Percentiles rank a stretch among this genome's conserved stretches.
phyloP scores from a whole-genome alignment of 805 yeast species.

The Wickerhamomyces xylosicus region DNA sequence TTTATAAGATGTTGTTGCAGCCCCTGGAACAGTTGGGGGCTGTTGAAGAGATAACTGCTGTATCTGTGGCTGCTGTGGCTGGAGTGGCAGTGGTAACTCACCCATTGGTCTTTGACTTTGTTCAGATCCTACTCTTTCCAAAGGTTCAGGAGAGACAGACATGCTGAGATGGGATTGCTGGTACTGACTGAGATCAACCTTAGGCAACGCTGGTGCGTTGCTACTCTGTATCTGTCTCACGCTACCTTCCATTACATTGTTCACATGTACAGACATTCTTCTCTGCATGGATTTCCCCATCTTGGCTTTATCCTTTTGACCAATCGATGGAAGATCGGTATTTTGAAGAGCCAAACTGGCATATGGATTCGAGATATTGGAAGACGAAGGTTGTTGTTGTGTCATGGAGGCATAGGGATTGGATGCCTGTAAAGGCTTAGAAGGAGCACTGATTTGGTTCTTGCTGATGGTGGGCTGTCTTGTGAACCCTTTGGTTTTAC shows the following conservation, averaged over 20 bases:
- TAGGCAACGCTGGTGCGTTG: constrained; percentile 21
- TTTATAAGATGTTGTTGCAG: constrained; percentile 2
- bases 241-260: constrained; percentile 9
- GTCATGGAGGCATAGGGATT: neutral
- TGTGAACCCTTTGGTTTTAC: constrained; percentile 18
- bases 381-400: no score
- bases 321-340: constrained; percentile 21
- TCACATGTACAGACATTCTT: constrained; percentile 31
- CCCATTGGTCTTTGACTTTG: constrained; percentile 2
- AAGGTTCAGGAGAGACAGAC: no score
- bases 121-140: no score
- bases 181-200: constrained; percentile 6
- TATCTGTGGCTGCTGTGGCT: neutral
- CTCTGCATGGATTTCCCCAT: constrained; percentile 33
- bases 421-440: constrained; percentile 2
- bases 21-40: neutral
- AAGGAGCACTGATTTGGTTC: constrained; percentile 1
- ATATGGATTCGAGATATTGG: no score
- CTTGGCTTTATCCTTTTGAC: constrained; percentile 25
- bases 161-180: no score
- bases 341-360: constrained; percentile 8
- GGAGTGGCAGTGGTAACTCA: neutral
- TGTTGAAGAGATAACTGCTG: neutral
- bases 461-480: constrained; percentile 8
- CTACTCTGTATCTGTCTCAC: constrained; percentile 4